Conservation (phyloP, 306 rosid species). For the Inga oerstediana region DNA sequence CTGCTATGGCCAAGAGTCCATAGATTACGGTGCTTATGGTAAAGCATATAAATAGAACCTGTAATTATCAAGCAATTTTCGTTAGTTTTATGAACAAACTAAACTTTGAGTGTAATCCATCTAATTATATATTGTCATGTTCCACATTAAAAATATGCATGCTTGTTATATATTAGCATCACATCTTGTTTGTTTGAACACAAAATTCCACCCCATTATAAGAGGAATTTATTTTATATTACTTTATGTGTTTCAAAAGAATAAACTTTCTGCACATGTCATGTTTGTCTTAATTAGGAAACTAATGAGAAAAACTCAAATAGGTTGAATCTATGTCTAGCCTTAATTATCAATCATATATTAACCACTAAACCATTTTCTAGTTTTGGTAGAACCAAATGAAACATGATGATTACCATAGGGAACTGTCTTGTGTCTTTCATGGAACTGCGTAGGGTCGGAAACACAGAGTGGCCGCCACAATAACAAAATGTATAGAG, state of each 20-base stretch:
- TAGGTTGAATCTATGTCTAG: not conserved
- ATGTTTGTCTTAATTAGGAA: not conserved
- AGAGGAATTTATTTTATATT: too few relatives aligned
- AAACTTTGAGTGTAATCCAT: not conserved
- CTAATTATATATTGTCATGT: not conserved
- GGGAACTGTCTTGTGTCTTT: constrained; percentile 50
- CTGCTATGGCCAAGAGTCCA: constrained; percentile 55
- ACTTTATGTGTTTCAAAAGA: too few relatives aligned
- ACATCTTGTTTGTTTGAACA: too few relatives aligned
- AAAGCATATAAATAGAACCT: constrained; percentile 59
- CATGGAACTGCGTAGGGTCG: constrained; percentile 62
- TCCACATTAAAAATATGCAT: too few relatives aligned
- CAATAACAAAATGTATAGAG: constrained; percentile 55
- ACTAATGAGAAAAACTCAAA: not conserved
- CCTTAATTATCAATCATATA: not conserved
- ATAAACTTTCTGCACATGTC: not conserved
- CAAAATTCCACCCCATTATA: too few relatives aligned
- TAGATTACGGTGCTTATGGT: constrained; percentile 49
- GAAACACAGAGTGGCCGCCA: constrained; percentile 60
- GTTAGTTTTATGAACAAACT: too few relatives aligned
- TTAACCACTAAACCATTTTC: not conserved
- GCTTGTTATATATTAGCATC: too few relatives aligned
- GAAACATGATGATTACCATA: constrained; percentile 40
- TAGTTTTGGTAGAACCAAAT: not conserved
- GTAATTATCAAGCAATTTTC: not conserved